Conservation (phyloP, 257 asterid species). For the Nicotiana otophora region DNA sequence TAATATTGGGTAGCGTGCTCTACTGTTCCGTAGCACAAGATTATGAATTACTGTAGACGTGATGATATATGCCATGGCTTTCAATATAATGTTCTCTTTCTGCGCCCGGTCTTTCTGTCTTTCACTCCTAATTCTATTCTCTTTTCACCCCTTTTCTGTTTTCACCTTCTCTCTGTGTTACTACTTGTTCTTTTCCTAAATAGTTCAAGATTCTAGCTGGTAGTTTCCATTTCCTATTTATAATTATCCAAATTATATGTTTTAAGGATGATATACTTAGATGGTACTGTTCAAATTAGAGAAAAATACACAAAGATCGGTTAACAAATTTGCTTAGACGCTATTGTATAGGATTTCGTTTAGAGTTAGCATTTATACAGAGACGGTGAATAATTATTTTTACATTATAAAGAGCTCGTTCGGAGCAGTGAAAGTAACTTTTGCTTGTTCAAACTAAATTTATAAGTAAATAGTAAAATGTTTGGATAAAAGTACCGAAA, state of each 20-base stretch:
- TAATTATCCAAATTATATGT: neutral
- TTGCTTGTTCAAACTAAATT: too few species aligned
- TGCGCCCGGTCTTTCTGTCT: neutral
- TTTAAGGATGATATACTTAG: neutral
- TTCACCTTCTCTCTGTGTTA: neutral
- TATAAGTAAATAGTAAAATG: too few species aligned
- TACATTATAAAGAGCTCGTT: too few species aligned
- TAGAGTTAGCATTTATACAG: too few species aligned
- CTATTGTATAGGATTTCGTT: too few species aligned
- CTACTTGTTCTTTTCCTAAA: slow-evolving; percentile 8
- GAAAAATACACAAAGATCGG: neutral
- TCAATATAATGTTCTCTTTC: neutral
- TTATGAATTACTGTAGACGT: neutral
- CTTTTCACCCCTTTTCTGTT: neutral
- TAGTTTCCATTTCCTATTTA: neutral
- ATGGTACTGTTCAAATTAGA: neutral
- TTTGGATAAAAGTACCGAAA: too few species aligned
- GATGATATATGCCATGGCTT: slow-evolving; percentile 8
- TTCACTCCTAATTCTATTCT: neutral
- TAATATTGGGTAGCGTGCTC: slow-evolving; percentile 2
- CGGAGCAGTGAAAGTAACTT: too few species aligned
- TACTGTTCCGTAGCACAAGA: neutral
- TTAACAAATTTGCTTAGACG: neutral
- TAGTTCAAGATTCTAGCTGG: neutral
- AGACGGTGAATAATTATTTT: too few species aligned